phyloP scores from a whole-genome alignment of 768 basidiomycete species.

The Hortiboletus flavorubellus region DNA sequence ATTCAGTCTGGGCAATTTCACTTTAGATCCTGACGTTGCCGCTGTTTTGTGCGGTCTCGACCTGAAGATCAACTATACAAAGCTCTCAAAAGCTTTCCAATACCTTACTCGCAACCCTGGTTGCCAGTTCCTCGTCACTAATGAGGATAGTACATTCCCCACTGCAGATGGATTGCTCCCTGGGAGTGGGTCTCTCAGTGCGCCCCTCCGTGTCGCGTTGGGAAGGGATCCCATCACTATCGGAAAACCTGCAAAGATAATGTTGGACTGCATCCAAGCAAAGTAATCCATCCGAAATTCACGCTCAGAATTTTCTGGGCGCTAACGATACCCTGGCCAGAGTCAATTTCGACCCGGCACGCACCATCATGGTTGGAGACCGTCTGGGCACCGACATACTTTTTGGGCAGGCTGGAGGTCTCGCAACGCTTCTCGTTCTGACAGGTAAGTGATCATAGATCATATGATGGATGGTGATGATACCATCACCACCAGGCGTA shows the following conservation, averaged over 20 bases:
- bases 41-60: constrained; percentile 96
- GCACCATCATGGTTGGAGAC: constrained; percentile 95
- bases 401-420: constrained; percentile 85
- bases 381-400: constrained; percentile 93
- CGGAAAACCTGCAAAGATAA: constrained; percentile 87
- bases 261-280: constrained; percentile 90
- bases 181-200: constrained; percentile 81
- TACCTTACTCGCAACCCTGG: constrained; percentile 79
- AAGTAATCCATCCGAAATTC: constrained; percentile 41
- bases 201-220: constrained; percentile 73
- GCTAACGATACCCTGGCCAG: constrained; percentile 39
- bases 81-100: constrained; percentile 88
- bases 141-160: constrained; percentile 92
- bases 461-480: neutral
- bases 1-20: constrained; percentile 68
- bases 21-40: constrained; percentile 73
- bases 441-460: constrained; percentile 55
- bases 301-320: neutral
- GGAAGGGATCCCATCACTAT: constrained; percentile 71
- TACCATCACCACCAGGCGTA: constrained; percentile 52
- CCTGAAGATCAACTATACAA: constrained; percentile 85
- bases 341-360: constrained; percentile 78
- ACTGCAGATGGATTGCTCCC: constrained; percentile 69
- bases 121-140: constrained; percentile 86
- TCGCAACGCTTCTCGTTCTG: constrained; percentile 85